A percentile compares a stretch with the other conserved stretches of the same genome.
Conservation (phyloP, 768 basidiomycete species). For the Pleurotus eryngii region DNA sequence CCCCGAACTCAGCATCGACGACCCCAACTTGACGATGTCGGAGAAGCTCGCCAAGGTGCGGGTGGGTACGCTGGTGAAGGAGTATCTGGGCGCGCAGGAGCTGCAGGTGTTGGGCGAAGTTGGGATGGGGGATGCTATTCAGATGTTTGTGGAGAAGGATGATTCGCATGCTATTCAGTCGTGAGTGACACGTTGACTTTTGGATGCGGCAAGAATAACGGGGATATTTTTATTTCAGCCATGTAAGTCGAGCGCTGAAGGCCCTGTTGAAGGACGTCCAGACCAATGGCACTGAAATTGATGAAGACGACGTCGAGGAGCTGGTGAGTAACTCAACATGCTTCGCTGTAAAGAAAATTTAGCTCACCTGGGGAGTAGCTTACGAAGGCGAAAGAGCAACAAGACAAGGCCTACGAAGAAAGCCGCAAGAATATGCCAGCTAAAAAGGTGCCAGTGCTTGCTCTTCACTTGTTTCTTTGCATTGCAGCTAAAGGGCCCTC, state of each 20-base stretch:
- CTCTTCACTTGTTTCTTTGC: background rate
- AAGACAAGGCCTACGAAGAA: conserved; percentile 61
- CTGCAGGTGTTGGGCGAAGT: conserved; percentile 86
- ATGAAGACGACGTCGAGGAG: conserved; percentile 75
- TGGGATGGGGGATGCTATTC: conserved; percentile 92
- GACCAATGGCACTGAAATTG: conserved; percentile 60
- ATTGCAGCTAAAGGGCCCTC: background rate
- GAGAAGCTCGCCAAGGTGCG: conserved; percentile 80
- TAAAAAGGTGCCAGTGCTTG: conserved; percentile 32
- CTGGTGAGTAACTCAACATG: conserved; percentile 40
- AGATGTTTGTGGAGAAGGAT: conserved; percentile 96
- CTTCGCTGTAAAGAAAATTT: background rate
- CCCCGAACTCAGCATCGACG: conserved; percentile 80
- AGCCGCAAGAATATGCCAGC: conserved; percentile 33
- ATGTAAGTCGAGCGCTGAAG: conserved; percentile 60
- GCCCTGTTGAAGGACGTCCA: conserved; percentile 65
- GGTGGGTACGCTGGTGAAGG: conserved; percentile 85
- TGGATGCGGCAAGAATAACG: conserved; percentile 1
- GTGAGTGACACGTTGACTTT: conserved; percentile 42
- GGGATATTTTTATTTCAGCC: conserved; percentile 35
- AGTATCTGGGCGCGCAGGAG: conserved; percentile 91
- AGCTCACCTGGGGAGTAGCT: conserved; percentile 39
- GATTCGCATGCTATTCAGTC: conserved; percentile 88
- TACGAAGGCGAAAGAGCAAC: conserved; percentile 64
- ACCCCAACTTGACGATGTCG: conserved; percentile 52